Evolutionary conservation across 495 filamentous ascomycete genomes (phyloP).

Genomic region (Pyrenopolyporus hunteri): DNA sequence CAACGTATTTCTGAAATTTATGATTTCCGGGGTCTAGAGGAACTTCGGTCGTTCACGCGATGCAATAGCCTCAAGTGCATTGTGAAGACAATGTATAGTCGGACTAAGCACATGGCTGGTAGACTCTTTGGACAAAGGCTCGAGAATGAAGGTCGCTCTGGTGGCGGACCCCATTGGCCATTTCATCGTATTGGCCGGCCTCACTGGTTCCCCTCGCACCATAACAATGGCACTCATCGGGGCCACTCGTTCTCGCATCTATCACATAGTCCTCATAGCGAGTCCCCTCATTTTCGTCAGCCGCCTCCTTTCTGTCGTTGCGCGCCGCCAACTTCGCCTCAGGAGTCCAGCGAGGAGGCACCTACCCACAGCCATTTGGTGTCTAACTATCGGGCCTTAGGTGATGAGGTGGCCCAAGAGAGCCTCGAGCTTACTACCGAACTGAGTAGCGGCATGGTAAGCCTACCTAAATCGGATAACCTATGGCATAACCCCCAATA

Average conservation of each 20-base stretch:
- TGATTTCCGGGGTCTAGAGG: constrained; percentile 21
- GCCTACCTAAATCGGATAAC: neutral
- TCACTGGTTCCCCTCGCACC: constrained; percentile 24
- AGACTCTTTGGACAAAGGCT: constrained; percentile 29
- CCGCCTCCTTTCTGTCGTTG: constrained; percentile 38
- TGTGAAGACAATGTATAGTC: constrained; percentile 33
- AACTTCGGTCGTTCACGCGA: constrained; percentile 25
- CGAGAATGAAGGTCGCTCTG: constrained; percentile 15
- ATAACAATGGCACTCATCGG: constrained; percentile 17
- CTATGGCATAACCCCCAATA: neutral
- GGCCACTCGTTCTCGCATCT: constrained; percentile 34
- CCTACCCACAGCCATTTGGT: constrained; percentile 7
- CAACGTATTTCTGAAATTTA: constrained; percentile 37
- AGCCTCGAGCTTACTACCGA: neutral
- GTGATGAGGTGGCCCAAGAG: neutral
- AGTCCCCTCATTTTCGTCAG: constrained; percentile 18
- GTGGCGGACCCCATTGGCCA: constrained; percentile 20
- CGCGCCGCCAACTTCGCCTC: constrained; percentile 16
- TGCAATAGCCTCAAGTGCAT: constrained; percentile 42
- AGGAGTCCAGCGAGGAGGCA: constrained; percentile 2
- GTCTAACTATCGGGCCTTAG: neutral
- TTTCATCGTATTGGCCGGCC: constrained; percentile 24
- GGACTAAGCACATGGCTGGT: constrained; percentile 34
- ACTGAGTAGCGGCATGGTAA: constrained; percentile 15
- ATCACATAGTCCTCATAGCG: constrained; percentile 26